phyloP scores from a whole-genome alignment of 495 filamentous ascomycete species.

The Penicillium simplicissimum region DNA sequence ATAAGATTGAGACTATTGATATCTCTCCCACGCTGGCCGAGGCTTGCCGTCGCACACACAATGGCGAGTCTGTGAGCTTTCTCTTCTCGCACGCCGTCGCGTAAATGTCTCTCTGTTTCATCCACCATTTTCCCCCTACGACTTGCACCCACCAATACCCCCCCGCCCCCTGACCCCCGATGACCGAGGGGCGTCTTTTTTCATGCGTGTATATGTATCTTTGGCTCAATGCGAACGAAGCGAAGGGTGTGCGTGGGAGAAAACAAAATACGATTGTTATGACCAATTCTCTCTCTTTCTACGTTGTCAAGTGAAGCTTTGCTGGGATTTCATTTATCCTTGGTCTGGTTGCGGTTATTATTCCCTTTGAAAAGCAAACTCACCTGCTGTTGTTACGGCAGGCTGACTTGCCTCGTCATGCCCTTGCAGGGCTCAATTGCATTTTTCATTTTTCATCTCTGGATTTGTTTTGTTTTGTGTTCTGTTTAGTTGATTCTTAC shows the following conservation, averaged over 20 bases:
- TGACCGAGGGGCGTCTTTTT: not conserved
- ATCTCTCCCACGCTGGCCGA: constrained; percentile 82
- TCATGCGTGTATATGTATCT: constrained; percentile 16
- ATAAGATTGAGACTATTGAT: constrained; percentile 85
- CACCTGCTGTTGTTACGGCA: not conserved
- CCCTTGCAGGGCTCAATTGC: constrained; percentile 10
- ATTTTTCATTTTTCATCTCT: constrained; percentile 20
- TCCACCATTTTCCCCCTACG: not conserved
- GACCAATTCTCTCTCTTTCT: constrained; percentile 17
- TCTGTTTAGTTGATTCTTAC: constrained; percentile 13
- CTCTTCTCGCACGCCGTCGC: constrained; percentile 83
- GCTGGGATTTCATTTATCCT: not conserved
- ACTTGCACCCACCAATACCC: not conserved
- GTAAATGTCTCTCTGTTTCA: constrained; percentile 21
- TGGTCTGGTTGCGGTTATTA: not conserved
- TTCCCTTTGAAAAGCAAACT: not conserved
- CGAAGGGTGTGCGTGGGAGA: constrained; percentile 17
- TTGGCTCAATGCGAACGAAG: constrained; percentile 11
- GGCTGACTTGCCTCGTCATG: not conserved
- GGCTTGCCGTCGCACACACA: constrained; percentile 81
- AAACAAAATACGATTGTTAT: constrained; percentile 36
- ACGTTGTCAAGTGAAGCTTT: not conserved
- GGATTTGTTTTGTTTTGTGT: not conserved
- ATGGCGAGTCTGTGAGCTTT: constrained; percentile 91
- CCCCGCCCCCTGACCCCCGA: not conserved